A percentile compares a stretch with the other conserved stretches of the same genome.
These are phyloP conservation scores for Hanseniaspora lindneri DNA, from an alignment of 805 yeast genomes.

Conservation along the genomic window DNA sequence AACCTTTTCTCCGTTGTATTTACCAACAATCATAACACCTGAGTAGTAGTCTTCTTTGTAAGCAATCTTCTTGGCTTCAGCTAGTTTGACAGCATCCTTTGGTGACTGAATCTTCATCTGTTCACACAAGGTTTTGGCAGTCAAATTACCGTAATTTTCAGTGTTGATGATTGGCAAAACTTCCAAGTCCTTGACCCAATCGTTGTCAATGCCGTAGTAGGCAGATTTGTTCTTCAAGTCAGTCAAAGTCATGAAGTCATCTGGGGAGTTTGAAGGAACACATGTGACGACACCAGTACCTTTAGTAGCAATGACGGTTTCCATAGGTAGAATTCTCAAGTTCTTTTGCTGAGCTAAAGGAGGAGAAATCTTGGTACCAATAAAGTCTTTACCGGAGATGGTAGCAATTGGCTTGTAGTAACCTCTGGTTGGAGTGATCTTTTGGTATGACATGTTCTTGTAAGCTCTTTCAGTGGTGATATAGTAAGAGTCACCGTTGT, in stretches of 20 bases:
- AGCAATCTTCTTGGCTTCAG: conserved; percentile 85
- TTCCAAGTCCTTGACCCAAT: conserved; percentile 65
- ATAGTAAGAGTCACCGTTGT: conserved; percentile 64
- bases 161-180: conserved; percentile 66
- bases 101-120: conserved; percentile 89
- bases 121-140: conserved; percentile 75
- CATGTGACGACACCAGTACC: conserved; percentile 99
- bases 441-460: conserved; percentile 94
- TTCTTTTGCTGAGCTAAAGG: conserved; percentile 63
- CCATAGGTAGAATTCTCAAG: conserved; percentile 89
- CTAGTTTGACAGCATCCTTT: conserved; percentile 74
- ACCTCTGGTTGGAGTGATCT: conserved; percentile 82
- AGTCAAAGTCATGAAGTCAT: conserved; percentile 76
- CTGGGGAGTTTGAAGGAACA: conserved; percentile 98
- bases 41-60: conserved; percentile 94
- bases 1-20: conserved; percentile 78
- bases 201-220: conserved; percentile 69
- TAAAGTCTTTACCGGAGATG: conserved; percentile 58
- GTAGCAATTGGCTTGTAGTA: conserved; percentile 46
- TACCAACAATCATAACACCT: conserved; percentile 70
- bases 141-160: conserved; percentile 73
- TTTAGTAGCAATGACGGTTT: conserved; percentile 82
- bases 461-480: conserved; percentile 90
- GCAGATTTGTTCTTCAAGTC: conserved; percentile 85
- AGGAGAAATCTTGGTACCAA: conserved; percentile 80